Conservation (phyloP, 2,329 filamentous ascomycete genomes). For the Xylariaceae sp. region DNA sequence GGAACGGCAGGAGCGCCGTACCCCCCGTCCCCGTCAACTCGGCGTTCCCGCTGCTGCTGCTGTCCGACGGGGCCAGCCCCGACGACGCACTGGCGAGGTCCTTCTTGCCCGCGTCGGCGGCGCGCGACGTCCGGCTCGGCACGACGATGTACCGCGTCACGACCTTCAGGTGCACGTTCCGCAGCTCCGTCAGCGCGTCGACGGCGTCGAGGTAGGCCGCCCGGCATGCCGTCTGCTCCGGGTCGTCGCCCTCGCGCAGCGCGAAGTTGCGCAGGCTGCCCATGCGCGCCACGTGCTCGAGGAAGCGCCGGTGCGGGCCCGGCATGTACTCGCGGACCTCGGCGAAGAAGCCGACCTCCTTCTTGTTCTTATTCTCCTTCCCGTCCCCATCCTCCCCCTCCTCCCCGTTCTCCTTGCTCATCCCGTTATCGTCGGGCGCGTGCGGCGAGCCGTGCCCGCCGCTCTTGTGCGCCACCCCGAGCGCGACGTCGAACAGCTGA, state of each 20-base stretch:
- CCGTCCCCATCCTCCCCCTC: too few species aligned
- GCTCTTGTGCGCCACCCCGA: slow-evolving; percentile 68
- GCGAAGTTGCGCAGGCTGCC: slow-evolving; percentile 70
- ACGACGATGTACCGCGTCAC: slow-evolving; percentile 87
- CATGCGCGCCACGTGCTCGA: slow-evolving; percentile 60
- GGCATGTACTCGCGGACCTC: slow-evolving; percentile 91
- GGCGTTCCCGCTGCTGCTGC: slow-evolving; percentile 5
- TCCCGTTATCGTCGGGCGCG: slow-evolving; percentile 8
- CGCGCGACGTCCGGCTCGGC: slow-evolving; percentile 46
- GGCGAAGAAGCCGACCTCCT: slow-evolving; percentile 37
- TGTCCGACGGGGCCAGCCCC: too few species aligned
- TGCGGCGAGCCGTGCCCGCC: slow-evolving; percentile 26
- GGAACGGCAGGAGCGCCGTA: slow-evolving; percentile 77
- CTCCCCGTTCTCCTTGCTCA: slow-evolving; percentile 5
- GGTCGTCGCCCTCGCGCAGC: slow-evolving; percentile 14
- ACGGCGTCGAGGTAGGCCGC: slow-evolving; percentile 62
- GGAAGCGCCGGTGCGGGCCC: slow-evolving; percentile 69
- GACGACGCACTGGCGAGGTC: slow-evolving; percentile 41
- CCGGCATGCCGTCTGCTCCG: slow-evolving; percentile 36
- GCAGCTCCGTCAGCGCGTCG: slow-evolving; percentile 64
- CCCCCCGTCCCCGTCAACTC: slow-evolving; percentile 78
- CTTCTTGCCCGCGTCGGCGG: slow-evolving; percentile 14
- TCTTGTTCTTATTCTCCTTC: slow-evolving; percentile 5
- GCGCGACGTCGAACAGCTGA: slow-evolving; percentile 83
- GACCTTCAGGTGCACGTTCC: slow-evolving; percentile 83